Evolutionary conservation across 1,284 basidiomycete genomes (phyloP), one percentile per base, ranked within the genome.

Genomic region (Ceratobasidium theobromae): DNA sequence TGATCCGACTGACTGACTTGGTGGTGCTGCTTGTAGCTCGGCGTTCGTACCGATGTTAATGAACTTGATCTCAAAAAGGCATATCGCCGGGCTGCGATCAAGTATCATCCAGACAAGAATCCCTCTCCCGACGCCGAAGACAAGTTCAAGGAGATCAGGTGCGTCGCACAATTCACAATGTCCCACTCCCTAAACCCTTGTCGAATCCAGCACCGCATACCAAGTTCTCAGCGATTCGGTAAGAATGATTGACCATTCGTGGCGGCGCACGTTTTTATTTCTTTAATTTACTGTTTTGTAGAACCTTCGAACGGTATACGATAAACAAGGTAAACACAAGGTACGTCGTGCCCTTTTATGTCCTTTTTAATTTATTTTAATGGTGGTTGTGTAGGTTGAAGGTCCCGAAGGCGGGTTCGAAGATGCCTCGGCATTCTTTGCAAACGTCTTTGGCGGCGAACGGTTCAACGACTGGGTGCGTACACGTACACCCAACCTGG

Each of bases 51-150:
- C 25, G 83, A 85, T 53, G 84, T 78, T 23, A 78, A 76, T 58
- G 91, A 93, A 71, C 86, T 86, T 3, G 86, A 89, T 67, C 78
- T 98, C 72, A 99, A 98, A 82, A 98, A 95, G 79, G 94, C 93
- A 1, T 98, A 98, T 78, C 83, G 96, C 70, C 97, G 92, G 77
- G 88, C 91, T 70, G 95, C 96, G 23, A 95, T 98, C 83, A 91
- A 92, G 91, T 95, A 88, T 75, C 93, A 95, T 75, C 93, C 94
- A 9, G 94, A 97, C 79, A 95, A 95, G 83, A 97, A 98, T 74
- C 82, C 85, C 12, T 88, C 90, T 1, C 82, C 86, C 23, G 91
- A 93, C 74, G 93, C 93, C 4, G 92, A 94, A 75, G 87, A 91
- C 75, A 93, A 87, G 79, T 97, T 98, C 81, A 95, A 97, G 77